Evolutionary conservation across 495 filamentous ascomycete species (phyloP), one percentile per base, ranked within the genome.

Genomic region (Aspergillus olivimuriae): DNA sequence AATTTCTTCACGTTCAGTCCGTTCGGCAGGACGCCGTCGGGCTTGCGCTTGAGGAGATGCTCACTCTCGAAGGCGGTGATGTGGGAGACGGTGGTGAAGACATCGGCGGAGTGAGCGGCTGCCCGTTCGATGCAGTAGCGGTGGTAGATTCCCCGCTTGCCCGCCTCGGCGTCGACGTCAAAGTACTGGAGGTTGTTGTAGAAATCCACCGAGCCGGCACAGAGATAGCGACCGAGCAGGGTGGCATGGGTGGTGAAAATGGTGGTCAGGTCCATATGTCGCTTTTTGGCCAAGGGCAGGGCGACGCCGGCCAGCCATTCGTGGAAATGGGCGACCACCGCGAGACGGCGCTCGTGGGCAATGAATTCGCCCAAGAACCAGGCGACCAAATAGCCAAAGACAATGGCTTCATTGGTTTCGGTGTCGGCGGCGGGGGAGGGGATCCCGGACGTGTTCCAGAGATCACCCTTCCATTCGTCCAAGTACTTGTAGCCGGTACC

Each of bases 211-310:
- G 88, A 95, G 23, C 92, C 92, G 30, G 92, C 92, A 56, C 92
- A 98, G 33, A 98, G 84, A 56, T 98, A 98, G 39, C 92, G 82
- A 37, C 92, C 92, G 19, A 98, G 77, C 3, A 98, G 73, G 4
- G 92, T 98, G 9, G 92, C 92, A 59, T 98, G 92, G 4, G 92
- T 98, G 24, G 92, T 98, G 68, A 98, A 98, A 62, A 98, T 96
- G 51, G 94, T 97, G 7, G 92, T 98, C 35, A 95, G 77, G 57
- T 98, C 92, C 70, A 98, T 97, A 46, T 86, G 82, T 12, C 92
- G 78, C 71, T 86, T 95, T 68, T 90, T 94, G 60, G 82, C 84
- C 50, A 98, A 74, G 8, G 94, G 92, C 17, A 97, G 73, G 43
- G 88, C 92, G n/a, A 98, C 92, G 62, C 91, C 94, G 5, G 92